Base-by-base conservation (phyloP, 106 monocot species). In the Dactylorhiza incarnata region DNA sequence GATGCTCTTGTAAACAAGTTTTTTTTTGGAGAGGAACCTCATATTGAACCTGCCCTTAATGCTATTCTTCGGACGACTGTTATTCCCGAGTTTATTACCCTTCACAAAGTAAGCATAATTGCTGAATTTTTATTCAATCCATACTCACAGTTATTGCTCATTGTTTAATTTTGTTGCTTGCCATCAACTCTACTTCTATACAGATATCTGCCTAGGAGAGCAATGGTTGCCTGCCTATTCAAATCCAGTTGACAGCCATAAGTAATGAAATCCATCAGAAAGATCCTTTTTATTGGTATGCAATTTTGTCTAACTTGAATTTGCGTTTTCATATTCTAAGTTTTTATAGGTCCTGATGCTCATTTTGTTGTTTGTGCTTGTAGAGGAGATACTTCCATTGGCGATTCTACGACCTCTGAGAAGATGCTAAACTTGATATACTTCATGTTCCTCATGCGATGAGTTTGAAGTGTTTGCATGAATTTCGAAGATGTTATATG, bases 11-110 rank as follows among this genome's bases (percentile, higher is more conserved):
- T 86, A 61, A 99, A 68, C 55, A 91, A 83, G 82, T n/a, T n/a
- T n/a, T 72, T 83, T 49, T 91, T 92, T 82, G 99, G 99, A 74
- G 99, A 99, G 77, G 99, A 94, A 52, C 89, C 87, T 55, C 91
- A 90, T 80, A 63, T 84, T 81, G 91, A 94, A 71, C 86, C 91
- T 84, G 91, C 99, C 44, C 55, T 99, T 47, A 94, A 85, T 89
- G 87, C 86, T 12, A 89, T 99, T 75, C 89, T 99, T 80, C 87
- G 88, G 15, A 85, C 94, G 25, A 81, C 85, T 74, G 77, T 78
- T 10, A 37, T 86, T 47, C 91, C 87, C 73, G 99, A 99, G 83
- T 99, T 99, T 72, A 59, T 89, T 54, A n/a, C 89, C 15, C 86
- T 97, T 68, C 78, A 74, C 78, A 85, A 82, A 58, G 95, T 90